Evolutionary conservation across 495 filamentous ascomycete genomes (phyloP).

Genomic region (Thozetella sp.): DNA sequence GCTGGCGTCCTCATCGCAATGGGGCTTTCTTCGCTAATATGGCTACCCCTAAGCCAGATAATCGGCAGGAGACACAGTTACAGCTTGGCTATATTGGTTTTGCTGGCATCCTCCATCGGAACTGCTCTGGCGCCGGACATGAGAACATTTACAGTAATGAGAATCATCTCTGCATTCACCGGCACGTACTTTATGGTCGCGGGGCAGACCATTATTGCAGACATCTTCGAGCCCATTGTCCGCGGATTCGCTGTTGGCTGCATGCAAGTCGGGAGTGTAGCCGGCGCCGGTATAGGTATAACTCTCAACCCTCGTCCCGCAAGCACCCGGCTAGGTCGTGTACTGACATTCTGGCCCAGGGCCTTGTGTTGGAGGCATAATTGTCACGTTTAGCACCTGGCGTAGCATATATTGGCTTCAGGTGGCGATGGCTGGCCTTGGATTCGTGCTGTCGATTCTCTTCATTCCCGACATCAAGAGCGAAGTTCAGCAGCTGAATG

Average conservation of each 20-base stretch:
- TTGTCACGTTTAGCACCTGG: slow-evolving; percentile 60
- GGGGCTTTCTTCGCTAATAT: slow-evolving; percentile 55
- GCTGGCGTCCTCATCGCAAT: slow-evolving; percentile 58
- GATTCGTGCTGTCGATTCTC: slow-evolving; percentile 35
- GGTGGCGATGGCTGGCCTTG: slow-evolving; percentile 47
- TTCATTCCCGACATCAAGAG: slow-evolving; percentile 36
- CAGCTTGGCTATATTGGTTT: slow-evolving; percentile 37
- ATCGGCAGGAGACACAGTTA: slow-evolving; percentile 36
- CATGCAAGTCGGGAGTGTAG: slow-evolving; percentile 55
- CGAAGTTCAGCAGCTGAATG: neutral
- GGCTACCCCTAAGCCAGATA: slow-evolving; percentile 45
- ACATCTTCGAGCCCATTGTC: slow-evolving; percentile 51
- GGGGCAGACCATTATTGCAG: slow-evolving; percentile 47
- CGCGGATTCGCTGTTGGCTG: slow-evolving; percentile 58
- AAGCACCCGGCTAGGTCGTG: neutral
- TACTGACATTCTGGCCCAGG: slow-evolving; percentile 19
- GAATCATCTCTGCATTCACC: slow-evolving; percentile 40
- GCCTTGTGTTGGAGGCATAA: slow-evolving; percentile 50
- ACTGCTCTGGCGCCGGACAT: slow-evolving; percentile 35
- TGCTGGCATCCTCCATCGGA: slow-evolving; percentile 34
- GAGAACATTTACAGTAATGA: slow-evolving; percentile 41
- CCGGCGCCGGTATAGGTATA: slow-evolving; percentile 58
- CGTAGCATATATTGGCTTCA: slow-evolving; percentile 63
- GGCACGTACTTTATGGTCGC: slow-evolving; percentile 50
- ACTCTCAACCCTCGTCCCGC: slow-evolving; percentile 2